Evolutionary conservation across 148 eudicot species (phyloP), one percentile per base, ranked within the genome.

Genomic region (Silene conica): DNA sequence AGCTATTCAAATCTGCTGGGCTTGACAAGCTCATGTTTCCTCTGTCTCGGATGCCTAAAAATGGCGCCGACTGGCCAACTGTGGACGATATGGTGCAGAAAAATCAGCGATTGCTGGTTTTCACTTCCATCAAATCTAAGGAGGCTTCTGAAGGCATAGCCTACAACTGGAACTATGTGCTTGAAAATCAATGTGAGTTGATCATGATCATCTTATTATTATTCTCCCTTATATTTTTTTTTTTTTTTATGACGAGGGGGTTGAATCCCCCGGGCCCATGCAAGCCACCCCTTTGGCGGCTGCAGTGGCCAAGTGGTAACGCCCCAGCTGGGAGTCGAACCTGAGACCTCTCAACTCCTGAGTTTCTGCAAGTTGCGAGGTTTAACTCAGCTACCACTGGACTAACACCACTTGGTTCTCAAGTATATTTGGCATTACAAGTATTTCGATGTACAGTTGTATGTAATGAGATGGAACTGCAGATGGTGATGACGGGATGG

Each of bases 131-230:
- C 59, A 69, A 80, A 56, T 83, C 96, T 7, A 94, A 94, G 79
- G 98, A 94, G 76, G 83, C 90, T 23, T 81, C 93, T 7, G 97
- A 91, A 77, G 87, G 87, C 69, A 89, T 94, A 67, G 98, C 98
- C 26, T 91, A 91, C 69, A 83, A 91, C 43, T 94, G 98, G 98
- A 89, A 75, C 28, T 94, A 87, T 21, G 84, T 91, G 18, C 87
- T 86, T 16, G 98, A 94, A 86, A 91, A 87, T 78, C 91, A 91
- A 69, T 94, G 98, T 94, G 65, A 85, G 95, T 82, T 50, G 2
- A 65, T n/a, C n/a, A n/a, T 46, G 0, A 13, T 73, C 67, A n/a
- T 50, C 55, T 15, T 50, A 50, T 1, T 64, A 59, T 61, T 23
- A 41, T 73, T 41, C 20, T 22, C n/a, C n/a, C n/a, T n/a, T n/a